Base-by-base conservation (phyloP, 345 rosid species). In the Moringa oleifera region DNA sequence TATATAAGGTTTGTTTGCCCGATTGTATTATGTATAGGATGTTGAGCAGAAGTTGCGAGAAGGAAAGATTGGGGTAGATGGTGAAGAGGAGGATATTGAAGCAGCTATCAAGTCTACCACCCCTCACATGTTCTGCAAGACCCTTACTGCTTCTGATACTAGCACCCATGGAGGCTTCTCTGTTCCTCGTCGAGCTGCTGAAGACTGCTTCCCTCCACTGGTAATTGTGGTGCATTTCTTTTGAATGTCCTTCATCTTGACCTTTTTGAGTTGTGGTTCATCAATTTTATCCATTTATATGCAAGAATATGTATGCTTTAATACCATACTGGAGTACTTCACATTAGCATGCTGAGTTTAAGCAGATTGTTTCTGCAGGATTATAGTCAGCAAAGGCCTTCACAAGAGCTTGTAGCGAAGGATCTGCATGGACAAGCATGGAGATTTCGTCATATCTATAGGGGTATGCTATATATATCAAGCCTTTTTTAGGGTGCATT, bases 161-260 rank as follows among this genome's bases (percentile, higher is more conserved):
- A 90, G 99, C 74, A 95, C 99, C 18, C 99, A 95, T 73, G 99
- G 99, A 18, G 97, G 99, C 45, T 95, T 95, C 75, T 95, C 97
- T 31, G 97, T 95, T 51, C 99, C 99, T 58, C 89, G 99, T 20
- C 85, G 99, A 55, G 99, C 99, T 58, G 99, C 99, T 1, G 99
- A 95, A 72, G 99, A 95, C 73, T 95, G 99, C 82, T 95, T 95
- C 77, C 96, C 96, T 64, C 96, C 99, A 60, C 73, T 95, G 94
- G 99, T 95, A 83, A 69, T 54, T 53, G 17, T 23, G 2, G 47
- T 41, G 54, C 68, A 57, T 61, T 16, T 41, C 18, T 24, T 20
- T 2, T 6, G 15, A 28, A 18, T 56, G 6, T 33, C 7, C 37
- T 49, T 21, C 63, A 33, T 3, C 33, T 28, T 28, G 33, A 28